A percentile compares a stretch with the other conserved stretches of the same genome.
Evolutionary conservation across 495 filamentous ascomycete genomes (phyloP).

Genomic region (Geoglossum glabrum): DNA sequence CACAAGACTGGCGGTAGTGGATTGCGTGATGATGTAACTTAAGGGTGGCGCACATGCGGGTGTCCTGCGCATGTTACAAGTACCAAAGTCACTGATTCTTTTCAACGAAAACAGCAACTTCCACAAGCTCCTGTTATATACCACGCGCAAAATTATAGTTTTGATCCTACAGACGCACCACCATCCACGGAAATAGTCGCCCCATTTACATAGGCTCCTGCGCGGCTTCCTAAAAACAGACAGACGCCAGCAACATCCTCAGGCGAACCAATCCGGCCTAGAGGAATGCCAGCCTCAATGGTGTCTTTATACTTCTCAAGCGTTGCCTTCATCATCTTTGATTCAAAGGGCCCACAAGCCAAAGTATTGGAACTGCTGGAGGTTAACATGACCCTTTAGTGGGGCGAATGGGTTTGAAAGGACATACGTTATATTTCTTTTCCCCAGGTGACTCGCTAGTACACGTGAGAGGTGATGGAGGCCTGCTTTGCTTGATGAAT

Average conservation of each 20-base stretch:
- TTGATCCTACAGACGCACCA: conserved; percentile 32
- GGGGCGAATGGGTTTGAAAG: not conserved
- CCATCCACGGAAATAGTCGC: conserved; percentile 60
- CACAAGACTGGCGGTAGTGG: not conserved
- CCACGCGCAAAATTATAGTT: conserved; percentile 20
- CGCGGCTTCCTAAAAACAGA: conserved; percentile 49
- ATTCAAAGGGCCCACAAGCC: conserved; percentile 64
- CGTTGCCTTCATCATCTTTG: conserved; percentile 67
- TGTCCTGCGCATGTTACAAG: not conserved
- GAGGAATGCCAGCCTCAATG: conserved; percentile 44
- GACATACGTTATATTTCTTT: conserved; percentile 42
- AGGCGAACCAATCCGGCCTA: conserved; percentile 48
- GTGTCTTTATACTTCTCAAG: conserved; percentile 36
- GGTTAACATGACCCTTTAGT: not conserved
- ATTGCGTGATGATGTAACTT: not conserved
- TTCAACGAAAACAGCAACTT: not conserved
- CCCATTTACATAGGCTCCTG: conserved; percentile 56
- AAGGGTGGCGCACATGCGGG: not conserved
- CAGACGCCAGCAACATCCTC: conserved; percentile 60
- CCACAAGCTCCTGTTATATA: not conserved
- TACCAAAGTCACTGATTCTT: not conserved
- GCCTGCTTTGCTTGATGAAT: conserved; percentile 55
- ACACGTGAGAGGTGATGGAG: conserved; percentile 53
- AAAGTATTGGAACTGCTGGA: conserved; percentile 34
- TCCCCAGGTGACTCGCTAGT: conserved; percentile 49